Conservation (phyloP, 345 rosid genomes). For the Luvunga scandens region DNA sequence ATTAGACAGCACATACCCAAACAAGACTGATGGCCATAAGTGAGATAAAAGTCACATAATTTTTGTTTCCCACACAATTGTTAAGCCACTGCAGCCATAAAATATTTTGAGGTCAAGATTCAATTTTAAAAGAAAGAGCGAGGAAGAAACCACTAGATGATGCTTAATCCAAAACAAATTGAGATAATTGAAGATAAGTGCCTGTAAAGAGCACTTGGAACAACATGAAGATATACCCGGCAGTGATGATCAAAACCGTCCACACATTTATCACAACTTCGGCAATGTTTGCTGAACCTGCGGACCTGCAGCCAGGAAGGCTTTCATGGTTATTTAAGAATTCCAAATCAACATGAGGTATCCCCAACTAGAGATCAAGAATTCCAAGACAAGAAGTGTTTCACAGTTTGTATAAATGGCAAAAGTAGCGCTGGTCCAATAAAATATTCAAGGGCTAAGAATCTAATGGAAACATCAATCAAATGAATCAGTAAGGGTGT, state of each 20-base stretch:
- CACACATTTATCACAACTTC: conserved; percentile 97
- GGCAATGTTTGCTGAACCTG: conserved; percentile 91
- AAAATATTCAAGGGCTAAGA: neutral
- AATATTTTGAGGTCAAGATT: conserved; percentile 21
- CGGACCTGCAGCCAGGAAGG: conserved; percentile 63
- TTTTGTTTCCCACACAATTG: conserved; percentile 94
- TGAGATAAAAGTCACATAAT: conserved; percentile 78
- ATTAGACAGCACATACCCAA: conserved; percentile 60
- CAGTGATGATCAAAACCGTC: conserved; percentile 99
- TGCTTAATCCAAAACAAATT: conserved; percentile 8
- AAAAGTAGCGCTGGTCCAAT: neutral
- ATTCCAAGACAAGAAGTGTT: neutral
- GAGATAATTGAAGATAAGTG: conserved; percentile 15
- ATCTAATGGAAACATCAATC: neutral
- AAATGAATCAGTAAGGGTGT: neutral
- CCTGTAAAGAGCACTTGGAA: conserved; percentile 6
- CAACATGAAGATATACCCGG: conserved; percentile 52
- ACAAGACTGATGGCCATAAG: conserved; percentile 87
- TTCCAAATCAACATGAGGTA: neutral
- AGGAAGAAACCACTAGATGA: neutral
- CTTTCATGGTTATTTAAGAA: conserved; percentile 13
- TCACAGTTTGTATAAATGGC: neutral
- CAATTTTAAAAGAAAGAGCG: conserved; percentile 5
- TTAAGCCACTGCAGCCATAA: conserved; percentile 87
- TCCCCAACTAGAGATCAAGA: neutral